These are phyloP conservation scores for Mycena pura DNA, from an alignment of 768 basidiomycete genomes.

Conservation along the genomic window DNA sequence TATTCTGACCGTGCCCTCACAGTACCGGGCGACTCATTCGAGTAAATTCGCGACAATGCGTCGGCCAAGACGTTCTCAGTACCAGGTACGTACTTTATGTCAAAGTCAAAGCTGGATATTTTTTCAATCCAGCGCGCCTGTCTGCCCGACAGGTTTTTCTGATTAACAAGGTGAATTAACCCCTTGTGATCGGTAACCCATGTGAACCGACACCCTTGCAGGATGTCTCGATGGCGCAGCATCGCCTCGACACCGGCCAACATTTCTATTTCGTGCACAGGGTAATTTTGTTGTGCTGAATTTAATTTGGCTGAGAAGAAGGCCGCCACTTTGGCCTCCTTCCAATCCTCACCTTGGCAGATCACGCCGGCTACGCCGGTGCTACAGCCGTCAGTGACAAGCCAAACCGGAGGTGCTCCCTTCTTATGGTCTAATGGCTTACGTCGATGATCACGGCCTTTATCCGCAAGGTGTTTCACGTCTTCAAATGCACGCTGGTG, in stretches of 20 bases:
- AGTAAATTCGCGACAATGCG: neutral
- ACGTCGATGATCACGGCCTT: neutral
- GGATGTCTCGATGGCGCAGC: constrained; percentile 3
- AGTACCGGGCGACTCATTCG: neutral
- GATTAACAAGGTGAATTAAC: neutral
- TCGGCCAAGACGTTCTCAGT: neutral
- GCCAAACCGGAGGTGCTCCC: constrained; percentile 14
- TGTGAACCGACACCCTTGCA: neutral
- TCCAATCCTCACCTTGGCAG: constrained; percentile 23
- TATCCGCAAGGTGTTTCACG: neutral
- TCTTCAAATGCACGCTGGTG: too few relatives aligned
- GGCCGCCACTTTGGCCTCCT: constrained; percentile 34
- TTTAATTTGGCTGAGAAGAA: constrained; percentile 30
- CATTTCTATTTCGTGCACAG: constrained; percentile 11
- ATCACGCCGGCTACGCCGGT: constrained; percentile 10
- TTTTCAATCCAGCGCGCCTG: neutral
- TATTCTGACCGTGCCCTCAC: neutral
- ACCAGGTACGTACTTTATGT: neutral
- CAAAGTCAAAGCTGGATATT: neutral
- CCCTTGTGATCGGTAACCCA: constrained; percentile 3
- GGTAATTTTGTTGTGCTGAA: too few relatives aligned
- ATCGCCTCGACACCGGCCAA: neutral
- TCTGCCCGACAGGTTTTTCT: neutral
- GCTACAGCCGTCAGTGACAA: constrained; percentile 26
- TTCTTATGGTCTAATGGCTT: constrained; percentile 33